A percentile compares a stretch with the other conserved stretches of the same genome.
Conservation (phyloP, 2,329 filamentous ascomycete species). For the Dryadomyces sulphureus region DNA sequence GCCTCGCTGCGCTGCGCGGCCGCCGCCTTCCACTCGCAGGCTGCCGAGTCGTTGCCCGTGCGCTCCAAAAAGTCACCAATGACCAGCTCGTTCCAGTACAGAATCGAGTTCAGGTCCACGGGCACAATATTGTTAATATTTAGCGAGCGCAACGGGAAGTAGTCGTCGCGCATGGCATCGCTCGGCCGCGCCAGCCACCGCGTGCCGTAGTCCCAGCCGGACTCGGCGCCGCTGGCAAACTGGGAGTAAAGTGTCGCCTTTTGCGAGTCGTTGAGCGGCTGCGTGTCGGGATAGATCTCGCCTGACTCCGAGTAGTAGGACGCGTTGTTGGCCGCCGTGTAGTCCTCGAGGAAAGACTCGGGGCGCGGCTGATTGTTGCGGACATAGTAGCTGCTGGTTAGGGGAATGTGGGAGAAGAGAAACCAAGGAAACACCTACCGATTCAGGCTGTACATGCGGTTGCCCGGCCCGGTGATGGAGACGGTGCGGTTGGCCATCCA, state of each 20-base stretch:
- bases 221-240: slow-evolving; percentile 50
- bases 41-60: slow-evolving; percentile 33
- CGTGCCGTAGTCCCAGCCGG: slow-evolving; percentile 48
- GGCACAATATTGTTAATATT: slow-evolving; percentile 44
- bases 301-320: slow-evolving; percentile 47
- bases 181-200: slow-evolving; percentile 42
- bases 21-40: slow-evolving; percentile 30
- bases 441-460: slow-evolving; percentile 38
- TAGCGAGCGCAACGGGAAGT: slow-evolving; percentile 50
- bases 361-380: slow-evolving; percentile 51
- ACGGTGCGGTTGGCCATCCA: slow-evolving; percentile 47
- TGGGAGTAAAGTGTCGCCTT: slow-evolving; percentile 42
- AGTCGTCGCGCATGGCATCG: slow-evolving; percentile 43
- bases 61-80: slow-evolving; percentile 39
- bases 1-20: slow-evolving; percentile 41
- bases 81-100: slow-evolving; percentile 49
- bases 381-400: slow-evolving; percentile 34
- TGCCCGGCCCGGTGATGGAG: slow-evolving; percentile 27
- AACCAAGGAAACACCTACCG: slow-evolving; percentile 23
- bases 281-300: slow-evolving; percentile 38
- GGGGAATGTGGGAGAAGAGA: not conserved
- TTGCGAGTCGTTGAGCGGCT: slow-evolving; percentile 34
- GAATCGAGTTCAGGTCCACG: slow-evolving; percentile 53
- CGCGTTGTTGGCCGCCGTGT: slow-evolving; percentile 46
- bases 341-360: slow-evolving; percentile 54